These are phyloP conservation scores for Chytridium lagenaria DNA, from an alignment of 371 early-diverging fungal genomes.

Conservation along the genomic window DNA sequence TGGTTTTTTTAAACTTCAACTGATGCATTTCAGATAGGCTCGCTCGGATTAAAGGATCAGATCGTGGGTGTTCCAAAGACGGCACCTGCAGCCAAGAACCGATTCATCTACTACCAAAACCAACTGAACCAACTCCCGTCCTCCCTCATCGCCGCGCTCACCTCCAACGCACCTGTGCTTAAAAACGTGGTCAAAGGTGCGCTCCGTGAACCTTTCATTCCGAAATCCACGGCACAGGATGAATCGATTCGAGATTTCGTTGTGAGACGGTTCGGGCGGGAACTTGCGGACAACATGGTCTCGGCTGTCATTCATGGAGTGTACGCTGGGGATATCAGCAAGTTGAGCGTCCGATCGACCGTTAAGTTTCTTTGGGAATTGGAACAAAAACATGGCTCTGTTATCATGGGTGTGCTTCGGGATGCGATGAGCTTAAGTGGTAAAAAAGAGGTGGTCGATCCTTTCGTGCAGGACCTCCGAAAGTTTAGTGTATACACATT, in stretches of 20 bases:
- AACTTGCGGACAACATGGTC: slow-evolving; percentile 73
- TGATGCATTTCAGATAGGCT: slow-evolving; percentile 57
- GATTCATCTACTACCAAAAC: slow-evolving; percentile 78
- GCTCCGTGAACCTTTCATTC: slow-evolving; percentile 56
- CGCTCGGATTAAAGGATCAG: slow-evolving; percentile 62
- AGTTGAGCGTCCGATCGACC: slow-evolving; percentile 77
- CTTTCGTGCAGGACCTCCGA: slow-evolving; percentile 58
- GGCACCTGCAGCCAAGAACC: slow-evolving; percentile 78
- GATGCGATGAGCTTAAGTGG: slow-evolving; percentile 30
- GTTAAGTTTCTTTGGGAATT: slow-evolving; percentile 69
- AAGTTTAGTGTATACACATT: slow-evolving; percentile 78
- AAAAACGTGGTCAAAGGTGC: slow-evolving; percentile 54
- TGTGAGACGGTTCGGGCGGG: slow-evolving; percentile 74
- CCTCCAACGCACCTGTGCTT: slow-evolving; percentile 58
- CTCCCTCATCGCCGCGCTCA: slow-evolving; percentile 54
- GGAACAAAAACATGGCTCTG: slow-evolving; percentile 73
- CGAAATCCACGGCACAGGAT: slow-evolving; percentile 51
- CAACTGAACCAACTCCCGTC: slow-evolving; percentile 71
- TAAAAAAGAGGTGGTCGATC: slow-evolving; percentile 53
- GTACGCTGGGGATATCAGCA: slow-evolving; percentile 85
- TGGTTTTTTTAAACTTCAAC: background rate
- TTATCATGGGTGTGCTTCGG: slow-evolving; percentile 55
- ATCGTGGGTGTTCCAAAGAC: slow-evolving; percentile 68
- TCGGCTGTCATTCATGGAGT: slow-evolving; percentile 92
- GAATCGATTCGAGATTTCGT: slow-evolving; percentile 80